Evolutionary conservation across 2,329 filamentous ascomycete genomes (phyloP).

Genomic region (Cladosporium cucumerinum): DNA sequence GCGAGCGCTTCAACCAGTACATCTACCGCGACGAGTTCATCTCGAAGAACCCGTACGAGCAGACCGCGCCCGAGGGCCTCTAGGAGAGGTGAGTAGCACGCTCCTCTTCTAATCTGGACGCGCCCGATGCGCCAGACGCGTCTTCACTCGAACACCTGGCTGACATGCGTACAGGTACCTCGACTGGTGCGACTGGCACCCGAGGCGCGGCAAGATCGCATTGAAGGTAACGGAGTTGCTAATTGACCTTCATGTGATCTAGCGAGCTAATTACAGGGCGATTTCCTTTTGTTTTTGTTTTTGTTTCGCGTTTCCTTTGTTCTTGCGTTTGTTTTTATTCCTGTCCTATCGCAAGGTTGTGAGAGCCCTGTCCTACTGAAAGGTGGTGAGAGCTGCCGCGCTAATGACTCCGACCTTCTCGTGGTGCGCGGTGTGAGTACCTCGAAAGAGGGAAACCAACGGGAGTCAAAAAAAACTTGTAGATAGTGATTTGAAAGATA

Average conservation of each 20-base stretch:
- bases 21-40: not conserved
- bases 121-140: too few species aligned
- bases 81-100: not conserved
- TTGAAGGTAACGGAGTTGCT: not conserved
- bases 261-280: not conserved
- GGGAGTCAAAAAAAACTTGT: conserved; percentile 7
- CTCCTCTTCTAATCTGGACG: too few species aligned
- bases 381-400: not conserved
- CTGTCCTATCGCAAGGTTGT: too few species aligned
- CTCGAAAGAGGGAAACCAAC: conserved; percentile 9
- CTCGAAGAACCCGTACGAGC: not conserved
- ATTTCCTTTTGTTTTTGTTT: too few species aligned
- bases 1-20: not conserved
- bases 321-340: too few species aligned
- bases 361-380: too few species aligned
- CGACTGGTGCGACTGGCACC: not conserved
- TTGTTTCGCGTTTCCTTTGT: too few species aligned
- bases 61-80: not conserved
- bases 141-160: too few species aligned
- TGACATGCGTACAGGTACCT: not conserved
- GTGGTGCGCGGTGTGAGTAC: conserved; percentile 12
- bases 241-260: not conserved
- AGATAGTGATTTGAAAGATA: not conserved
- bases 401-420: conserved; percentile 10
- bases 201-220: not conserved